Conservation (phyloP, 768 basidiomycete genomes). For the Rossbeevera mucosa region DNA sequence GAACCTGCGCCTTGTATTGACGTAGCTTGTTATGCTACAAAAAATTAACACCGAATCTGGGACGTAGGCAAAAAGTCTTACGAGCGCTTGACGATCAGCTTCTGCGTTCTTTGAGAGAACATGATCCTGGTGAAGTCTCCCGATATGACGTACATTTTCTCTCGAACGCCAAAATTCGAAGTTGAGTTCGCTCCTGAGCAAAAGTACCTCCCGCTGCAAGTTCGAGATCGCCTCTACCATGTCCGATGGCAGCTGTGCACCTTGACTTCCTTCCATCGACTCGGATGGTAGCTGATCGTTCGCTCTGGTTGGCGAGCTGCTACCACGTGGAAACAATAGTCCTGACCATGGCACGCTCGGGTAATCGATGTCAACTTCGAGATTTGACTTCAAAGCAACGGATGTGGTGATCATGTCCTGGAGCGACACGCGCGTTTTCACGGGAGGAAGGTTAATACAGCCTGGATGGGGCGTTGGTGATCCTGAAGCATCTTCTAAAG, state of each 20-base stretch:
- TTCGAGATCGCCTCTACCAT: constrained; percentile 63
- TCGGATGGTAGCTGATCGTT: constrained; percentile 18
- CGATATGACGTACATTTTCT: constrained; percentile 78
- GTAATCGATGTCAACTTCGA: constrained; percentile 57
- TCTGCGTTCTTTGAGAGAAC: constrained; percentile 72
- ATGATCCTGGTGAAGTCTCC: constrained; percentile 70
- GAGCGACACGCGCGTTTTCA: constrained; percentile 48
- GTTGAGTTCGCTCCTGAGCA: constrained; percentile 77
- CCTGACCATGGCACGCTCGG: constrained; percentile 50
- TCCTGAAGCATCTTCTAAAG: constrained; percentile 22
- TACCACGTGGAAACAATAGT: constrained; percentile 36
- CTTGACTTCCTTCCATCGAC: constrained; percentile 6
- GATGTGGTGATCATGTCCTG: constrained; percentile 73
- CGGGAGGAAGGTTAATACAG: constrained; percentile 33
- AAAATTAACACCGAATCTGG: constrained; percentile 5
- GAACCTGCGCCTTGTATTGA: constrained; percentile 68
- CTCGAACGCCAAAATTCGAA: constrained; percentile 81
- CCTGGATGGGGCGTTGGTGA: constrained; percentile 30
- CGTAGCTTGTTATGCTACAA: constrained; percentile 75
- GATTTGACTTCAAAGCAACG: constrained; percentile 65
- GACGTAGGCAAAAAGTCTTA: constrained; percentile 34
- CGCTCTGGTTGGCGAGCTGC: constrained; percentile 25
- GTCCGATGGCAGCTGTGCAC: constrained; percentile 37
- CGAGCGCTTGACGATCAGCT: constrained; percentile 76
- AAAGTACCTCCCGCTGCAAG: constrained; percentile 70